Conservation (phyloP, 2,329 filamentous ascomycete genomes). For the Fusarium sp. region DNA sequence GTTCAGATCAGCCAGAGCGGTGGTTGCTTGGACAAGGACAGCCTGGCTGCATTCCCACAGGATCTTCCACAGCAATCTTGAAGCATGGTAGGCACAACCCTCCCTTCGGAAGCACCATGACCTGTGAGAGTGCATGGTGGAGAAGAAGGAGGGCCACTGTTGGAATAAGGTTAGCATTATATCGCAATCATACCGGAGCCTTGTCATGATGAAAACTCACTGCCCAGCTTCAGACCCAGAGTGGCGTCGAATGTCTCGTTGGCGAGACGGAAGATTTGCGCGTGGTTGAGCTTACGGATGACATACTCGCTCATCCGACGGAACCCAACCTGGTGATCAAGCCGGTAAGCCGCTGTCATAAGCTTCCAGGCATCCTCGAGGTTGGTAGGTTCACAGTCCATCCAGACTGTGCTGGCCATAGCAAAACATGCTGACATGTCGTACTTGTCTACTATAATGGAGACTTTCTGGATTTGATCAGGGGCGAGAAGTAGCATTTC, state of each 20-base stretch:
- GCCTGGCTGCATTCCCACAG: neutral
- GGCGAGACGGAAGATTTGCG: neutral
- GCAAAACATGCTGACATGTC: neutral
- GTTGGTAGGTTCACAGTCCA: rapidly evolving
- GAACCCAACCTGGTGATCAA: neutral
- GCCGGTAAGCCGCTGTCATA: neutral
- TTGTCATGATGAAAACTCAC: neutral
- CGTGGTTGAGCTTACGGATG: neutral
- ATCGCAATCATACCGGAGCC: neutral
- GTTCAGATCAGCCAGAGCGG: neutral
- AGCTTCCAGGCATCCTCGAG: neutral
- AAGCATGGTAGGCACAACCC: neutral
- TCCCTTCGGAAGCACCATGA: neutral
- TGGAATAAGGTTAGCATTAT: neutral
- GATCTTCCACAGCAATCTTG: rapidly evolving
- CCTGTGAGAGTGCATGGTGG: neutral
- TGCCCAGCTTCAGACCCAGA: neutral
- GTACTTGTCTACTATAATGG: neutral
- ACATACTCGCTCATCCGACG: neutral
- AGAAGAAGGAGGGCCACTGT: neutral
- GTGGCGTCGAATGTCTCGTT: neutral
- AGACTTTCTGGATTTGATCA: neutral
- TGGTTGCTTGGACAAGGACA: neutral
- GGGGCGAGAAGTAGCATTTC: neutral
- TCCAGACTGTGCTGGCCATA: neutral